Percentiles rank a stretch among this genome's conserved stretches.
Evolutionary conservation across 441 rosid genomes (phyloP).

Genomic region (Kokia cookei): DNA sequence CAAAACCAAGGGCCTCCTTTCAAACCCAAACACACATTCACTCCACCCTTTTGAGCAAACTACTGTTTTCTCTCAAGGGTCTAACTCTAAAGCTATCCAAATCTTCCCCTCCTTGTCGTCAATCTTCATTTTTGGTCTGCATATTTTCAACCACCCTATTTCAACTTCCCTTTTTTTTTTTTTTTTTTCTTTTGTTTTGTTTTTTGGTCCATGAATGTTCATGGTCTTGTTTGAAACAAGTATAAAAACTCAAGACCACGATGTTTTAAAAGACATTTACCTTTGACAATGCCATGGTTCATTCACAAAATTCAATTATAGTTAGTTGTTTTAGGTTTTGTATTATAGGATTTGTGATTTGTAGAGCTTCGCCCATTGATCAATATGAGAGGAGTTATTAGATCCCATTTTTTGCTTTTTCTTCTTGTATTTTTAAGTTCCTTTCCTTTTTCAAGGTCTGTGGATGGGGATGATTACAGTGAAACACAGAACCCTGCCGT

Average conservation of each 20-base stretch:
- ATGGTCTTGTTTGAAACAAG: constrained; percentile 5
- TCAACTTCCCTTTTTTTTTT: not conserved
- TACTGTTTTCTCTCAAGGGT: constrained; percentile 14
- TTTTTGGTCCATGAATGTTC: not conserved
- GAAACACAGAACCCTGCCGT: constrained; percentile 42
- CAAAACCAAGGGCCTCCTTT: constrained; percentile 43
- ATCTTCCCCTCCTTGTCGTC: not conserved
- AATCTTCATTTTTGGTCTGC: constrained; percentile 10
- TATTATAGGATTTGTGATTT: constrained; percentile 4
- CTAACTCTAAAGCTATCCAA: not conserved
- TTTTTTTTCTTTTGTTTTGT: not conserved
- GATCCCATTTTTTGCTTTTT: constrained; percentile 22
- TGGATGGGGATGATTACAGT: constrained; percentile 58
- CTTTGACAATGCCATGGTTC: constrained; percentile 24
- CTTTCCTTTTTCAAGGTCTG: constrained; percentile 19
- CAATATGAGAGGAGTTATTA: constrained; percentile 36
- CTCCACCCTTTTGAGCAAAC: constrained; percentile 16
- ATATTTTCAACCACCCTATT: constrained; percentile 4
- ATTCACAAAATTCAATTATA: constrained; percentile 17
- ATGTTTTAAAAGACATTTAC: constrained; percentile 3
- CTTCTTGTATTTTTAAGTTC: constrained; percentile 27
- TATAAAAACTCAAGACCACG: not conserved
- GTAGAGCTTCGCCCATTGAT: constrained; percentile 7
- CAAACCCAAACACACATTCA: constrained; percentile 19
- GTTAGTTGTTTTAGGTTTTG: constrained; percentile 5